phyloP scores from a whole-genome alignment of 352 stramenopile genomes.

The Aphanomyces invadans region DNA sequence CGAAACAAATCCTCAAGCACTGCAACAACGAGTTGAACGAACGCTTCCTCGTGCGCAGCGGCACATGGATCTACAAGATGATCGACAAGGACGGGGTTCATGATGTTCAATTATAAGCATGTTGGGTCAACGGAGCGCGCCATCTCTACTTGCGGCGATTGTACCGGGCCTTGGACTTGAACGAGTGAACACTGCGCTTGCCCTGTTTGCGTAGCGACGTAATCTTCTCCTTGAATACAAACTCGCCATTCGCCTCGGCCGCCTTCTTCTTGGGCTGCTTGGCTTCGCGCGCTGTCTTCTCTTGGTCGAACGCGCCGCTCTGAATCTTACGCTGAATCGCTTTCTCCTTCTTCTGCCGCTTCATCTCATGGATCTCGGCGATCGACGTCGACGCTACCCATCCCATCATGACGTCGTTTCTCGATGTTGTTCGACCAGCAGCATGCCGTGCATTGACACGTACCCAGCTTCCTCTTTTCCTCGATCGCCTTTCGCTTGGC shows the following conservation, averaged over 20 bases:
- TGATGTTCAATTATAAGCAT: constrained; percentile 45
- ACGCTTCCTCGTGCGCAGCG: constrained; percentile 82
- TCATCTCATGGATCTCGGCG: constrained; percentile 62
- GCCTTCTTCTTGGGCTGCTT: constrained; percentile 37
- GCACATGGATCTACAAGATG: constrained; percentile 81
- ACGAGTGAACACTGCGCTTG: constrained; percentile 76
- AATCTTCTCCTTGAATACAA: constrained; percentile 89
- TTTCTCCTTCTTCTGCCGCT: constrained; percentile 73
- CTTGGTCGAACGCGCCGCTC: constrained; percentile 60
- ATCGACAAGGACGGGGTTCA: constrained; percentile 62
- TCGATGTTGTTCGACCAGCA: neutral
- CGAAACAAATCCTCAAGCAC: constrained; percentile 60
- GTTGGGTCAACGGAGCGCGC: too few species aligned
- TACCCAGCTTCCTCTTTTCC: constrained; percentile 36
- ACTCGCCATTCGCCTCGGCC: constrained; percentile 28
- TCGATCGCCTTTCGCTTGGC: constrained; percentile 68
- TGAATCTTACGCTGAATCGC: constrained; percentile 33
- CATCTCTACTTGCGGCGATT: constrained; percentile 50
- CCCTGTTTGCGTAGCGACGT: constrained; percentile 85
- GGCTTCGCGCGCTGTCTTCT: constrained; percentile 47
- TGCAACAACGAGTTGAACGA: constrained; percentile 72
- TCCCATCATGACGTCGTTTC: neutral
- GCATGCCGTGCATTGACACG: neutral
- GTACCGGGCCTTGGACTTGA: constrained; percentile 89
- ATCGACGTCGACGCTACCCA: constrained; percentile 68